Base-by-base conservation (phyloP, 2,329 filamentous ascomycete species). In the Trichoderma simmonsii region DNA sequence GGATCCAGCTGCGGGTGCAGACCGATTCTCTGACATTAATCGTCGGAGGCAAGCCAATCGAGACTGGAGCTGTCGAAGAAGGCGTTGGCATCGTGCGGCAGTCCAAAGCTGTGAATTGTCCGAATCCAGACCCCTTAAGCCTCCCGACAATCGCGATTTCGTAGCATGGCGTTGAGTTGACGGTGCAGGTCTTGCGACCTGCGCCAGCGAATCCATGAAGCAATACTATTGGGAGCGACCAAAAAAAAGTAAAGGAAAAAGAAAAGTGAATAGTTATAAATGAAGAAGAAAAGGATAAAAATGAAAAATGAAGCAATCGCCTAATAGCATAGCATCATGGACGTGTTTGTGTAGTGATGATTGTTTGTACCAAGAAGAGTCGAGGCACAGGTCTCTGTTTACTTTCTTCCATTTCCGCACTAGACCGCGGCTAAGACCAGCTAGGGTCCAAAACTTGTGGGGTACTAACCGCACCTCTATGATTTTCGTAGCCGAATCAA, bases 21-120 rank as follows among this genome's bases (percentile, higher is more conserved):
- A 68, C 15, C 61, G 72, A 24, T 76, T 73, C 59, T 79, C 73
- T 64, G 76, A 51, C 66, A 77, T 75, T 11, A 83, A 77, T 57
- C 80, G 82, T 43, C 81, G 81, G 6, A 86, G 76, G 2, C 79
- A 76, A n/a, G 78, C 75, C 28, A 87, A 74, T 11, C 85, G 82
- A 8, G 83, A 80, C 34, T 85, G 80, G 0, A 87, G 76, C 39
- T 85, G 85, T 3, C 85, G 83, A 21, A 87, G 80, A 6, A 86
- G 76, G 3, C 84, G 81, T 62, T 84, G 82, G 59, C 85, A 87
- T 70, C 84, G 79, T 64, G 83, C 81, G 6, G 85, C 83, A 5
- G 84, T 86, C 85, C 85, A 87, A 14, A 79, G 79, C 59, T 81
- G 80, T 14, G 71, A n/a, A 36, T 76, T 73, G 57, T 75, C 67